Evolutionary conservation across 768 basidiomycete genomes (phyloP), one percentile per base, ranked within the genome.

Genomic region (Boletus huronensis): DNA sequence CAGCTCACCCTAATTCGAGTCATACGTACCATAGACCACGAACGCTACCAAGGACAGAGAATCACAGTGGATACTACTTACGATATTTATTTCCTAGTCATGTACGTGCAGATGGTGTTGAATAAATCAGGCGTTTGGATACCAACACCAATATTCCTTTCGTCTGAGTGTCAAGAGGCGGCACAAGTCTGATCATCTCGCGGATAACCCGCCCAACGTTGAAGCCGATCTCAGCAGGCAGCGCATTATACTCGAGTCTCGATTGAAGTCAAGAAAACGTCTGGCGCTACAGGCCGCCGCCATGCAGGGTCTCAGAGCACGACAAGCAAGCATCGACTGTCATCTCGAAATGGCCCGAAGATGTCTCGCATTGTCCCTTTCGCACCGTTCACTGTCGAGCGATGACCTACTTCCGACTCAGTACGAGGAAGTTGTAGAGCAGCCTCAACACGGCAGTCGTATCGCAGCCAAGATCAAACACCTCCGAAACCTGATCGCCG

Each of bases 331-430:
- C 1, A 64, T 65, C 52, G 57, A 65, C 45, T 26, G 43, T 32
- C 64, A 65, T 43, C 59, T 65, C 50, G 57, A 64, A 39, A 34
- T 47, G 28, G 50, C 57, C 13, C 51, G 45, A 42, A 57, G n/a
- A 49, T 66, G 62, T 44, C 64, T 65, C 17, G 49, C 59, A 0
- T 10, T 34, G 26, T 51, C 62, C 32, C 7, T 28, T 17, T 39
- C 55, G 16, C 56, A 48, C 16, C 42, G 19, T 16, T 25, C 54
- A 8, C 38, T 25, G 29, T 55, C 28, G 25, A 31, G 44, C 40
- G 46, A 53, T 11, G 54, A 29, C 46, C 49, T 23, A 14, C 48
- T 19, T 29, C 16, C 16, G 14, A 13, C 1, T 35, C 38, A 29
- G 19, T 28, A 38, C 19, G 52, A 58, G 31, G 35, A 51, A 13